phyloP scores from a whole-genome alignment of 1,284 basidiomycete species.

The Caloboletus firmus region DNA sequence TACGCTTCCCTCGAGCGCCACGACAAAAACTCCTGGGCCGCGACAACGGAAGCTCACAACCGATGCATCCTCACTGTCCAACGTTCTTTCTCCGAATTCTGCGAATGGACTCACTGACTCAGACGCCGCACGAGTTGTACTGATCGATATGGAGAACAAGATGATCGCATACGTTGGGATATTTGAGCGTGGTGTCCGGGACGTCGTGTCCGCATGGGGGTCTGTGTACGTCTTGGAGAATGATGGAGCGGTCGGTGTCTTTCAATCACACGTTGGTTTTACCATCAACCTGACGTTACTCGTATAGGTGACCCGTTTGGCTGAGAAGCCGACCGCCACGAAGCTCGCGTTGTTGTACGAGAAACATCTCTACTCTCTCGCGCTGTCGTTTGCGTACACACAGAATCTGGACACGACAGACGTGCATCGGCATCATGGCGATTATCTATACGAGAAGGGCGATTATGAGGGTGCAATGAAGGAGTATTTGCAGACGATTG shows the following conservation, averaged over 20 bases:
- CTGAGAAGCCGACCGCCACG: slow-evolving; percentile 76
- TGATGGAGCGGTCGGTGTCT: slow-evolving; percentile 62
- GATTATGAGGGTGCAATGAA: slow-evolving; percentile 94
- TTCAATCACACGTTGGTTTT: background rate
- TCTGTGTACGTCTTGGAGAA: slow-evolving; percentile 75
- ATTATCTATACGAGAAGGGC: slow-evolving; percentile 87
- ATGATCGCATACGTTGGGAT: slow-evolving; percentile 82
- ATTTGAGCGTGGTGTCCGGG: slow-evolving; percentile 77
- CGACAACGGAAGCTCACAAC: slow-evolving; percentile 26
- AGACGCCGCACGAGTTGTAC: slow-evolving; percentile 83
- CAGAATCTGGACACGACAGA: slow-evolving; percentile 81
- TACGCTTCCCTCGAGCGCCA: slow-evolving; percentile 57
- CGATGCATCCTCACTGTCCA: slow-evolving; percentile 48
- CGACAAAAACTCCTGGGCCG: slow-evolving; percentile 27
- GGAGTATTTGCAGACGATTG: slow-evolving; percentile 90
- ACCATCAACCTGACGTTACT: background rate
- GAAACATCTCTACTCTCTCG: slow-evolving; percentile 73
- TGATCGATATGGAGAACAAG: slow-evolving; percentile 94
- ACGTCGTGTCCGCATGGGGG: slow-evolving; percentile 79
- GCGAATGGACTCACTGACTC: slow-evolving; percentile 44
- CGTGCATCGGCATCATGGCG: slow-evolving; percentile 87
- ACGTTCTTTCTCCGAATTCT: slow-evolving; percentile 67
- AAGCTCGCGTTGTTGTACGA: slow-evolving; percentile 84
- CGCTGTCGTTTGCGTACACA: slow-evolving; percentile 75
- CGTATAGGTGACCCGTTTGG: slow-evolving; percentile 63